Evolutionary conservation across 495 filamentous ascomycete genomes (phyloP), one percentile per base, ranked within the genome.

Genomic region (Penicillium silybi): DNA sequence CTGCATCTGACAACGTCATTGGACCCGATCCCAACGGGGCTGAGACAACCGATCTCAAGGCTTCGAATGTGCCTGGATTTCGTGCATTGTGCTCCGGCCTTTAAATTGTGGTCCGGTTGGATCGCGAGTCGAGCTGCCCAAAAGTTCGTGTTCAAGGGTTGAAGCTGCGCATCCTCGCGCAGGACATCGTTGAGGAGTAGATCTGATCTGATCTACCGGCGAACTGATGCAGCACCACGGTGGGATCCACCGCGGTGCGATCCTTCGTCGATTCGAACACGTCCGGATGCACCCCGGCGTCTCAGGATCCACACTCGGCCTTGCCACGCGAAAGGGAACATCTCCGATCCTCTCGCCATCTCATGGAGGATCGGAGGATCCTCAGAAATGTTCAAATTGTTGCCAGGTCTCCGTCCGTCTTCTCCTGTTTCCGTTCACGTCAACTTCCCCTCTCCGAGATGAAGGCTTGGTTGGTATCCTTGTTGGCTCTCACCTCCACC

Each of bases 391-490:
- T 32, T 11, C 9, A 15, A 11, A 11, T 13, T 8, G 9, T 37
- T 26, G 15, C 6, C 7, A 18, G 22, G 7, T 27, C 49, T 26
- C 19, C 43, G 34, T 48, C 37, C 25, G 38, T 25, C 19, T 7
- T 29, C 50, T 48, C 44, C 32, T 53, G 29, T 32, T 32, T 4
- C 4, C 37, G 13, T 29, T 25, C 35, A 22, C 43, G 42, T 37
- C 52, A 65, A 43, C 44, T 16, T 11, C 37, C 7, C 18, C 16
- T 39, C 18, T 8, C 16, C n/a, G n/a, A n/a, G n/a, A 70, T 70
- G 67, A 68, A 70, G 62, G 39, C 50, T 27, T 65, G 58, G 60
- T 51, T 62, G 19, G 44, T 50, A 22, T 51, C 56, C 15, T 19
- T 61, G 15, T 58, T 57, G 44, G 60, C 65, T 44, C 52, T 70